Base-by-base conservation (phyloP, 2,329 filamentous ascomycete species). In the Elsinoe fawcettii region DNA sequence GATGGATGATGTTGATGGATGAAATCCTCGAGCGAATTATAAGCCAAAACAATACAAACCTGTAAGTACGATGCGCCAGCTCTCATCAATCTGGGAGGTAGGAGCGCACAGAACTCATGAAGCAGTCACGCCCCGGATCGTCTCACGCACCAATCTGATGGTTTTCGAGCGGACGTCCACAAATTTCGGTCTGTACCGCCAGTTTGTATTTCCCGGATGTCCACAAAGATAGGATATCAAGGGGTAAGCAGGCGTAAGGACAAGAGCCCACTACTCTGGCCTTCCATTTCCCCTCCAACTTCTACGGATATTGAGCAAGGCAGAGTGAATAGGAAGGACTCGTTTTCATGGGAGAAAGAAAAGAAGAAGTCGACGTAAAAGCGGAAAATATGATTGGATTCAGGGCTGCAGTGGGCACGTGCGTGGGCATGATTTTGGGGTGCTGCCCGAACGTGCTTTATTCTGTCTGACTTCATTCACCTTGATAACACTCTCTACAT, bases 231-330 rank as follows among this genome's bases (percentile, higher is more conserved):
- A 55, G 57, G 58, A 57, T 43, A 57, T 39, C 57, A 55, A 57
- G 62, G 58, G 59, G 60, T 63, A 63, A 63, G 61, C 61, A 59
- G 59, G 60, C 61, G 60, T 46, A 58, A 32, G 30, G 34, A 23
- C 23, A 27, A 27, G 30, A 58, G 46, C 8, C n/a, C 55, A 18
- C 25, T 55, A 51, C 32, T 60, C 61, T 63, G 39, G 18, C 55
- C 56, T 60, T 46, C 56, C 25, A 51, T 62, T 63, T 61, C 61
- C 61, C 61, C 60, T 61, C 60, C 60, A 58, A 36, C 60, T 44
- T 49, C 46, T 59, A 60, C 51, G 27, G 32, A 34, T 41, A 39
- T 39, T 41, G 14, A 41, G 30, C 39, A 56, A 62, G 59, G 56
- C 51, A 60, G 59, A 62, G 59, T 60, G 51, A 56, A 60, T 58